Evolutionary conservation across 176 grass and related monocot genomes (phyloP).

Genomic region (Bothriochloa decipiens): DNA sequence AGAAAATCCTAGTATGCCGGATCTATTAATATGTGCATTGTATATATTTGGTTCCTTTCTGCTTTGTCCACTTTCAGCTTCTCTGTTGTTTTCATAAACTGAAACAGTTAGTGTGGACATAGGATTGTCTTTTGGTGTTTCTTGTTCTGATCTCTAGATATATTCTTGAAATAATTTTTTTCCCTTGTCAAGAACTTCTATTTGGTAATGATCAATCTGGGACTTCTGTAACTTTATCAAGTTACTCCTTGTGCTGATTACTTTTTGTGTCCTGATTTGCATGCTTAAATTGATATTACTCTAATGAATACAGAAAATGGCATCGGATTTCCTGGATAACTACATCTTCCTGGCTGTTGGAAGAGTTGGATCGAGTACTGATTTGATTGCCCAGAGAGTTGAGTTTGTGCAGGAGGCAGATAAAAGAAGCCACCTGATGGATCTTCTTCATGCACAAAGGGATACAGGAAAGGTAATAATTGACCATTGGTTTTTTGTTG

Average conservation of each 20-base stretch:
- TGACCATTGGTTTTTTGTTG: not conserved
- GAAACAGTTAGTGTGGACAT: not conserved
- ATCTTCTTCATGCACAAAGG: constrained; percentile 94
- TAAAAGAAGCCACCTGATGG: constrained; percentile 97
- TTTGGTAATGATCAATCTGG: constrained; percentile 3
- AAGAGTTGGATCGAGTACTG: constrained; percentile 97
- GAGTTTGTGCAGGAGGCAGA: constrained; percentile 95
- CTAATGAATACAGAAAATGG: constrained; percentile 73
- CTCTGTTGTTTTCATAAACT: not conserved
- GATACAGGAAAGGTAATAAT: constrained; percentile 73
- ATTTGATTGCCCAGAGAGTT: constrained; percentile 89
- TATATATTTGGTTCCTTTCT: not conserved
- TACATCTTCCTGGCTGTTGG: constrained; percentile 99
- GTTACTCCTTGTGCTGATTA: not conserved
- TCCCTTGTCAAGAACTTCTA: not conserved
- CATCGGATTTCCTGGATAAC: constrained; percentile 85
- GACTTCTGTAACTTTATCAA: not conserved
- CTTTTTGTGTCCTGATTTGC: not conserved
- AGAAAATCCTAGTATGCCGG: not conserved
- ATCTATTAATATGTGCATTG: constrained; percentile 7
- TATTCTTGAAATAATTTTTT: not conserved
- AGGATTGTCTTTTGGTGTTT: not conserved
- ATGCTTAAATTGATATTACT: constrained; percentile 32
- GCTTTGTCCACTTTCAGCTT: not conserved
- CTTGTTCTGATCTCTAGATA: not conserved